Evolutionary conservation across 2,329 filamentous ascomycete species (phyloP).

Genomic region (Xylaria sp.): DNA sequence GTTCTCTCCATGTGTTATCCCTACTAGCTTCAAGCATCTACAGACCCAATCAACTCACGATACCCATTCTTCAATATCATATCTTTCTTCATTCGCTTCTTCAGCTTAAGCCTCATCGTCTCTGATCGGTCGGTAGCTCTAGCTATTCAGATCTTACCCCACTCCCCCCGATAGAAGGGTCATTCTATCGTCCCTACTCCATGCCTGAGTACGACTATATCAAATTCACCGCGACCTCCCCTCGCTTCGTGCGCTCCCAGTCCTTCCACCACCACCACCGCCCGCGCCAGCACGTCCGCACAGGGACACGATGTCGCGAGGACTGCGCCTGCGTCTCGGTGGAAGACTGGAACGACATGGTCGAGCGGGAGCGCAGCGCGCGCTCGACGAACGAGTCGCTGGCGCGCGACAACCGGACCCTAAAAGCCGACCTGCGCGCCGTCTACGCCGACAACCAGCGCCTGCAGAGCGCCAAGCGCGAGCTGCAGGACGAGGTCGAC

Average conservation of each 20-base stretch:
- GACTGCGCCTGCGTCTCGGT: conserved; percentile 44
- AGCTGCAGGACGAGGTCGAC: conserved; percentile 36
- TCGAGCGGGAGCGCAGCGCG: conserved; percentile 39
- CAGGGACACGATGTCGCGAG: conserved; percentile 41
- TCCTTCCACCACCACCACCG: conserved; percentile 43
- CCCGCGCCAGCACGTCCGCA: conserved; percentile 24
- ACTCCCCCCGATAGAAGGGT: conserved; percentile 36
- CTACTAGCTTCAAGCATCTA: conserved; percentile 45
- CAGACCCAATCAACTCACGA: conserved; percentile 32
- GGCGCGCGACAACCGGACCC: conserved; percentile 39
- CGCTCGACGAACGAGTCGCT: conserved; percentile 34
- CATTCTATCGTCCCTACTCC: conserved; percentile 27
- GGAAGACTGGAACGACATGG: conserved; percentile 43
- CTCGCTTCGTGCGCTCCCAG: conserved; percentile 41
- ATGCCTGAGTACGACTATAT: conserved; percentile 41
- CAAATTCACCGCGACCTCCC: conserved; percentile 33
- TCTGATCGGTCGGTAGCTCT: conserved; percentile 27
- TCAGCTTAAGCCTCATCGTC: conserved; percentile 7
- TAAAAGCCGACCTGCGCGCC: conserved; percentile 41
- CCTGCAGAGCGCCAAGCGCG: conserved; percentile 33
- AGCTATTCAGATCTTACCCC: conserved; percentile 9
- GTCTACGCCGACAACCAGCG: conserved; percentile 35
- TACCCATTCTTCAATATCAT: neutral
- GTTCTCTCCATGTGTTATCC: conserved; percentile 39
- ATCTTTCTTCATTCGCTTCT: conserved; percentile 10